Evolutionary conservation across 2,329 filamentous ascomycete genomes (phyloP).

Genomic region (Trichothecium sympodiale): DNA sequence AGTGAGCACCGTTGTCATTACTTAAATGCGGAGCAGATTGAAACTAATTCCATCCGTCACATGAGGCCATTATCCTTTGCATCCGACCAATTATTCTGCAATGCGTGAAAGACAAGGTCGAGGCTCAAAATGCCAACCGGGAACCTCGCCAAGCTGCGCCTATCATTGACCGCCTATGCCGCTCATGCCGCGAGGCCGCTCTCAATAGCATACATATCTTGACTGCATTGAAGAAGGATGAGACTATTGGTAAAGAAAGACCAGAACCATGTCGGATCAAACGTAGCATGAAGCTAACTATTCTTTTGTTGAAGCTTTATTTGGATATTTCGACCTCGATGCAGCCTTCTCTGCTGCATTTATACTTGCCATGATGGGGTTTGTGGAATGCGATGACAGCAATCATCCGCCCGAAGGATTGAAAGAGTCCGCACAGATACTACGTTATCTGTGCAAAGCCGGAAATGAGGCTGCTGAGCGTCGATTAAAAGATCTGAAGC

Average conservation of each 20-base stretch:
- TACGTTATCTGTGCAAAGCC: conserved; percentile 12
- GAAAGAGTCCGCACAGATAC: conserved; percentile 10
- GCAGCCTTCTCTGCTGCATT: conserved; percentile 17
- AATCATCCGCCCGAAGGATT: conserved; percentile 13
- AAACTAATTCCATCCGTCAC: too few relatives aligned
- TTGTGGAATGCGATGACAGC: conserved; percentile 11
- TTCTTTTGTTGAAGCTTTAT: conserved; percentile 10
- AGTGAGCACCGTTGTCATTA: too few relatives aligned
- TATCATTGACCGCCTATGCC: conserved; percentile 10
- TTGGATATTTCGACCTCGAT: conserved; percentile 17
- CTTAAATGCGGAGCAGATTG: too few relatives aligned
- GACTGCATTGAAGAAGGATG: conserved; percentile 10
- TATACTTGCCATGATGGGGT: conserved; percentile 15
- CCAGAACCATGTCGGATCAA: background rate
- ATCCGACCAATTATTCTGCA: conserved; percentile 16
- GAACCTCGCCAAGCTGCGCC: conserved; percentile 8
- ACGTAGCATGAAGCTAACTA: background rate
- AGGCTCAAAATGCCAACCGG: conserved; percentile 6
- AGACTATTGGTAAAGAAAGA: conserved; percentile 10
- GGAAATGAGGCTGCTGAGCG: conserved; percentile 14
- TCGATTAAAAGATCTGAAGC: conserved; percentile 12
- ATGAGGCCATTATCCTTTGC: conserved; percentile 18
- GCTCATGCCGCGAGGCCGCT: conserved; percentile 15
- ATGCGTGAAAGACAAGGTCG: conserved; percentile 16
- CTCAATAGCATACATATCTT: conserved; percentile 15